Evolutionary conservation across 495 filamentous ascomycete genomes (phyloP).

Genomic region (Penicillium coprophilum): DNA sequence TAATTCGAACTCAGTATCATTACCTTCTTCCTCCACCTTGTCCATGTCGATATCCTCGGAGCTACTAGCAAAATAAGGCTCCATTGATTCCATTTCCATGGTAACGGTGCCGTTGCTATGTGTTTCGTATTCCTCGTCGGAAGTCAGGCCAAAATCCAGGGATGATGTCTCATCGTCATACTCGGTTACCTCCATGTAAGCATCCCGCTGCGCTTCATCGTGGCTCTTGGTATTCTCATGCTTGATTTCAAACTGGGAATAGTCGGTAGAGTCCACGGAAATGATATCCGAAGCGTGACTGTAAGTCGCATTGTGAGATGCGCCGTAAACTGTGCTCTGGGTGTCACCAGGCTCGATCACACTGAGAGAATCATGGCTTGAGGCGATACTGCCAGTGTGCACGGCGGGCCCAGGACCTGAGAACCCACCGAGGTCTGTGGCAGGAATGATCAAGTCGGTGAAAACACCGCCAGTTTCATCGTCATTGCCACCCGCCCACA

Average conservation of each 20-base stretch:
- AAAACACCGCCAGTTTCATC: slow-evolving; percentile 57
- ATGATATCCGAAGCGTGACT: slow-evolving; percentile 30
- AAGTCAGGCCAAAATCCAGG: background rate
- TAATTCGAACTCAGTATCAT: slow-evolving; percentile 15
- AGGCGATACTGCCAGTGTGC: slow-evolving; percentile 38
- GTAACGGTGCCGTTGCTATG: slow-evolving; percentile 12
- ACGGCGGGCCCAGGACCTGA: slow-evolving; percentile 43
- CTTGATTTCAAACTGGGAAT: background rate
- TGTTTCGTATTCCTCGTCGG: slow-evolving; percentile 1
- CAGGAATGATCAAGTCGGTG: slow-evolving; percentile 38
- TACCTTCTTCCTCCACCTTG: slow-evolving; percentile 7
- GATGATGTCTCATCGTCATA: background rate
- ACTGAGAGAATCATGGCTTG: slow-evolving; percentile 25
- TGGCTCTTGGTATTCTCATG: slow-evolving; percentile 1
- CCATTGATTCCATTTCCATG: slow-evolving; percentile 9
- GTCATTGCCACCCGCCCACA: slow-evolving; percentile 57
- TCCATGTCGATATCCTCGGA: slow-evolving; percentile 11
- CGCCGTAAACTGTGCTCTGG: slow-evolving; percentile 33
- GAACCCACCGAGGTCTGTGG: slow-evolving; percentile 41
- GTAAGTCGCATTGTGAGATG: slow-evolving; percentile 36
- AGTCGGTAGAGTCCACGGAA: slow-evolving; percentile 24
- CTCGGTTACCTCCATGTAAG: background rate
- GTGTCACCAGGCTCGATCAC: slow-evolving; percentile 30
- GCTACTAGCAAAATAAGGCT: slow-evolving; percentile 9
- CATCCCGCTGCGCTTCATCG: background rate